Evolutionary conservation across 2,329 filamentous ascomycete species (phyloP).

Genomic region (Exutisphaerella laricina): DNA sequence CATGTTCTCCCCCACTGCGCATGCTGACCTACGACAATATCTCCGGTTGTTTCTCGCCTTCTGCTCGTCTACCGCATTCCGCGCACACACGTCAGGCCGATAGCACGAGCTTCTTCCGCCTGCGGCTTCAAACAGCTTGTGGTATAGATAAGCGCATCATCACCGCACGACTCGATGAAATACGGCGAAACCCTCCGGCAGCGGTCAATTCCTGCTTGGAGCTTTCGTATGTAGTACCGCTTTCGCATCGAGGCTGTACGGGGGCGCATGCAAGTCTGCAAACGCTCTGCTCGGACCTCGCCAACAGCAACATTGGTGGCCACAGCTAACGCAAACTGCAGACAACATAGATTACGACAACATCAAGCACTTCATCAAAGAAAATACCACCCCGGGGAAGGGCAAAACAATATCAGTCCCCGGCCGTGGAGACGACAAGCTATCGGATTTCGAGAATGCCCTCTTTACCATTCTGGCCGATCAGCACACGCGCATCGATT

Average conservation of each 20-base stretch:
- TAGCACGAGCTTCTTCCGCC: not conserved
- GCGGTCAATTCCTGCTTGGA: conserved; percentile 78
- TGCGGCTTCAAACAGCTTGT: too few relatives aligned
- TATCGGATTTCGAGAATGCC: conserved; percentile 60
- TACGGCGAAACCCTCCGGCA: conserved; percentile 68
- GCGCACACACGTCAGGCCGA: not conserved
- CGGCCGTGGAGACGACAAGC: conserved; percentile 52
- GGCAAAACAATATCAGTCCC: conserved; percentile 69
- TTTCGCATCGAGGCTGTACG: not conserved
- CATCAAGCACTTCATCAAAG: conserved; percentile 78
- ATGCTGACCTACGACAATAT: not conserved
- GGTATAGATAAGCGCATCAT: too few relatives aligned
- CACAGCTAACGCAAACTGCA: conserved; percentile 33
- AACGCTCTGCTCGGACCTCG: conserved; percentile 11
- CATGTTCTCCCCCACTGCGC: not conserved
- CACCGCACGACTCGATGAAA: conserved; percentile 53
- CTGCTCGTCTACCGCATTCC: not conserved
- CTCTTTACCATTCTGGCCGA: conserved; percentile 65
- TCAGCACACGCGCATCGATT: conserved; percentile 70
- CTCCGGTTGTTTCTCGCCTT: not conserved
- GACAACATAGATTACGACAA: conserved; percentile 88
- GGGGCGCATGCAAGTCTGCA: not conserved
- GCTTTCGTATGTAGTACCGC: conserved; percentile 52
- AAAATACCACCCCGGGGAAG: conserved; percentile 66
- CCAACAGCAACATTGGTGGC: too few relatives aligned